Evolutionary conservation across 2,329 filamentous ascomycete species (phyloP), one percentile per base, ranked within the genome.

Genomic region (Akanthomyces uredinophilus): DNA sequence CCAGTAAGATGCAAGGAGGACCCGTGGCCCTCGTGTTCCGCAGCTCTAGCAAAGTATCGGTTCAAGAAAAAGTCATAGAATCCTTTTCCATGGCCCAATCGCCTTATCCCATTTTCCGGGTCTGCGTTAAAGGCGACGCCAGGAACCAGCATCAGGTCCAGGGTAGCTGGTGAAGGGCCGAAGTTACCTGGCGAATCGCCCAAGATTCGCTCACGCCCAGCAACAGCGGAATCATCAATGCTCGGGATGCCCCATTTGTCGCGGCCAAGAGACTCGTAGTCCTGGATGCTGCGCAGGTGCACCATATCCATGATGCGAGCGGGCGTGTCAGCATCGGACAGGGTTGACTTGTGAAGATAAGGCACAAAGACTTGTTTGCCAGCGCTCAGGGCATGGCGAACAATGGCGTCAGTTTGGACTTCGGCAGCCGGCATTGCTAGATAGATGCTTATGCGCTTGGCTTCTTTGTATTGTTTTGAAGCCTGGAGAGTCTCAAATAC

Each of bases 181-280:
- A 58, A 75, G 51, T 72, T 71, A 57, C 75, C 70, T 6, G 70
- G 74, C 44, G 78, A 87, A 14, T 84, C 85, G 46, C 89, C 89
- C 61, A 96, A 84, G 63, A 92, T 88, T 67, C 93, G 91, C 67
- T 86, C 82, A 68, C 93, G 84, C 64, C 80, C 75, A 53, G 81
- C 73, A 3, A 96, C 81, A 2, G 89, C 89, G 22, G 83, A 79
- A 55, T 82, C 78, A 64, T 86, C 81, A 63, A 96, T 84, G 37
- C 90, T 94, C n/a, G 95, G 95, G 66, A 99, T 99, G 11, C 92
- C 93, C 95, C 95, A 99, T 72, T 83, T 86, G 75, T 99, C 95
- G 46, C 83, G 82, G 70, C 87, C 77, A 64, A 98, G 79, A 27
- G 84, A 84, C 65, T 92, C 85, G 73, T 93, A 96, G 73, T 99